These are phyloP conservation scores for Nicotiana benthamiana DNA, from an alignment of 257 asterid species.

Conservation along the genomic window DNA sequence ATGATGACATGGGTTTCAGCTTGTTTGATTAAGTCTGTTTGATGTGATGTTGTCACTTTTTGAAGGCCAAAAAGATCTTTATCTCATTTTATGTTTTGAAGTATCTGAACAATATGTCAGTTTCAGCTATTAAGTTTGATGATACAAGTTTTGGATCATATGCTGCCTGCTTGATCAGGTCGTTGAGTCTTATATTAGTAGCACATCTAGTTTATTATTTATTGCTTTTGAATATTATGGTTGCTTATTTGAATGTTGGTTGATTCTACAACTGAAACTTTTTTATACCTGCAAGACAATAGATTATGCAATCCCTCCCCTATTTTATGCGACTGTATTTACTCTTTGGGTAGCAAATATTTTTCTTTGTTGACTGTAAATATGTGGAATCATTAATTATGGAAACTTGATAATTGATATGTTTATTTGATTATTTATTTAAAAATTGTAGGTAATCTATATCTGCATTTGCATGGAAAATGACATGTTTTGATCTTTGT, in stretches of 20 bases:
- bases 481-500: too few relatives aligned
- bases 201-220: neutral
- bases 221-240: neutral
- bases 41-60: neutral
- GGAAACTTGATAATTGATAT: too few relatives aligned
- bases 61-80: neutral
- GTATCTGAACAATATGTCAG: neutral
- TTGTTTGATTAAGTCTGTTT: conserved; percentile 51
- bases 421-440: too few relatives aligned
- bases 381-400: too few relatives aligned
- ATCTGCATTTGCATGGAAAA: too few relatives aligned
- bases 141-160: neutral
- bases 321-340: too few relatives aligned
- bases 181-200: neutral
- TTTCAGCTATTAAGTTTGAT: neutral
- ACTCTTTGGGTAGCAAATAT: too few relatives aligned
- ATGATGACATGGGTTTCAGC: conserved; percentile 75
- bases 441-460: too few relatives aligned
- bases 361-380: too few relatives aligned
- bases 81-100: neutral
- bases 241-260: neutral
- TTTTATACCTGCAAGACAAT: too few relatives aligned
- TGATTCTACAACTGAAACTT: neutral
- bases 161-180: neutral
- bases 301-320: too few relatives aligned